Evolutionary conservation across 1,284 basidiomycete species (phyloP), one percentile per base, ranked within the genome.

Genomic region (Wolfiporia cocos): DNA sequence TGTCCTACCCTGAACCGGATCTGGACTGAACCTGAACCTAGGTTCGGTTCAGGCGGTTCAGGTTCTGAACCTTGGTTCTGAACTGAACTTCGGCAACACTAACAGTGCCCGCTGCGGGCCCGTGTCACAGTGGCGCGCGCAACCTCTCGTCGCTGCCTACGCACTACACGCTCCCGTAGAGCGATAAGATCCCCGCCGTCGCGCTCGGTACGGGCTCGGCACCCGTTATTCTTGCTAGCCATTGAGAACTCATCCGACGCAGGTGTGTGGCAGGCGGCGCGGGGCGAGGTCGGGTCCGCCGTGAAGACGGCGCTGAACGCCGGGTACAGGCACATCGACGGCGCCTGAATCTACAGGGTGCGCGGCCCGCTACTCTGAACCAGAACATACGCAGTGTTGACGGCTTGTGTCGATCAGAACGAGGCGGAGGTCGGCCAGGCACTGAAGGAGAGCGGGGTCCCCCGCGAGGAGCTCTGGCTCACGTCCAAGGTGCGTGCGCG

Each of bases 291-390:
- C 22, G 79, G 78, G 0, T 55, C 59, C 4, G 80, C 81, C 11
- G 78, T 84, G 33, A 76, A 74, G 69, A 66, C 70, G 5, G 81
- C 80, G 2, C 57, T 84, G 44, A 63, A 68, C 20, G 61, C 70
- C 6, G 80, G 84, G 0, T 87, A 86, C 58, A 71, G 78, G 47
- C 86, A 90, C 61, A 81, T 92, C 40, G 87, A 91, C 56, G 81
- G 74, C 28, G 87, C 85, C 28, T 81, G 79, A 73, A 71, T 73
- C 35, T 89, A 88, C 53, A 56, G 70, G 32, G 78, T 76, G 34
- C 5, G 61, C 51, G 17, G 7, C 21, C 19, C 4, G 11, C 15
- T n/a, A 22, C 11, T 12, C 21, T 15, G 7, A 28, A 7, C 26
- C 14, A 7, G 26, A 14, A 14, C 7, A 9, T 28, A 14, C 26